Evolutionary conservation across 2,329 filamentous ascomycete species (phyloP), one percentile per base, ranked within the genome.

Genomic region (Verticillium longisporum): DNA sequence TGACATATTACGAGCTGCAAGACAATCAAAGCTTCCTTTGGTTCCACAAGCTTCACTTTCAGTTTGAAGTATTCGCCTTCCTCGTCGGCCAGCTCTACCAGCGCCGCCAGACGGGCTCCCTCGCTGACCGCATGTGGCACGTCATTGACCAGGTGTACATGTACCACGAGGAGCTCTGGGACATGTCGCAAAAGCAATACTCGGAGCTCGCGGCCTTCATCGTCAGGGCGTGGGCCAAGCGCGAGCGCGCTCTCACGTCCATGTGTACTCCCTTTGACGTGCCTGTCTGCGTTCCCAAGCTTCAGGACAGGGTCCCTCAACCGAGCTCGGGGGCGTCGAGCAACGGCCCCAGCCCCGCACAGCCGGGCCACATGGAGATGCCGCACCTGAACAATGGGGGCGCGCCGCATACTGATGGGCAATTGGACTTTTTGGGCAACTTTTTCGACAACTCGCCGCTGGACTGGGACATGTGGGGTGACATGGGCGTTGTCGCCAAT

Each of bases 111-210:
- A 74, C 74, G 1, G 83, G 84, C 9, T 70, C 68, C 3, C 72
- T 86, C 10, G 78, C 83, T 9, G 82, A 85, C 55, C 77, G 80
- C 34, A 83, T 79, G 1, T 87, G 84, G 84, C 67, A 65, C 9
- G 71, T 76, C 31, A 71, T 84, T 7, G 75, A 80, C 38, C 70
- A 72, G 6, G 74, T 79, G 3, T 85, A 84, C 68, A 64, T 68
- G 1, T 79, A 77, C 56, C 79, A 85, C 64, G 71, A 76, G 0
- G 82, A 85, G 66, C 72, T 86, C 3, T 77, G 76, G 58, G 81
- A 85, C 66, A 71, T 79, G 66, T 71, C 75, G 4, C 74, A 76
- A 60, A 83, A 79, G 66, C 68, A 72, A 13, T 75, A 82, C 61
- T 66, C 72, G 1, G 72, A 75, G 1, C 75, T 83, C 21, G 82